Percentiles rank a stretch among this genome's conserved stretches.
These are phyloP conservation scores for Boletus tomentosulus DNA, from an alignment of 768 basidiomycete genomes.

Conservation along the genomic window DNA sequence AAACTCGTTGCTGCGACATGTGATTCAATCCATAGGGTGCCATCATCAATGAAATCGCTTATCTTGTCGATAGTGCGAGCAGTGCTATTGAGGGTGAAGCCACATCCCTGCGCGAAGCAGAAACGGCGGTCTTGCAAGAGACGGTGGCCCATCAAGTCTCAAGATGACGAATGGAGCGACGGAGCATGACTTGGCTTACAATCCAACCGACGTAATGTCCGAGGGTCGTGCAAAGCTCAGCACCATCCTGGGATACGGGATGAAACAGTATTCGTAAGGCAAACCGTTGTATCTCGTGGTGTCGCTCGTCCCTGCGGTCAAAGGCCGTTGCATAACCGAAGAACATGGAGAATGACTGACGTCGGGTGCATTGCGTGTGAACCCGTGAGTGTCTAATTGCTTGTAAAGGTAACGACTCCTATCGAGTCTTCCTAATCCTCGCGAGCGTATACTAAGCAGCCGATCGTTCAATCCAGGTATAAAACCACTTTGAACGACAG, in stretches of 20 bases:
- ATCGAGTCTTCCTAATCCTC: conserved; percentile 9
- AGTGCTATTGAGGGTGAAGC: not conserved
- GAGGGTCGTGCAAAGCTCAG: not conserved
- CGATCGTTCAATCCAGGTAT: conserved; percentile 15
- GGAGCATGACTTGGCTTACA: not conserved
- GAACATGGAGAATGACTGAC: too few relatives aligned
- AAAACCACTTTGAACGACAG: not conserved
- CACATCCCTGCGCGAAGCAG: not conserved
- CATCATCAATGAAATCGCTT: not conserved
- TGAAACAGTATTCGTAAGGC: not conserved
- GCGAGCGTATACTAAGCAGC: too few relatives aligned
- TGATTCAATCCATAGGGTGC: not conserved
- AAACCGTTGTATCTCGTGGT: not conserved
- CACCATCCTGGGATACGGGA: too few relatives aligned
- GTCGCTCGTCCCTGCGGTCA: too few relatives aligned
- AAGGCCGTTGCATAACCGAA: too few relatives aligned
- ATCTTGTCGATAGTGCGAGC: not conserved
- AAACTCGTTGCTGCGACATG: not conserved
- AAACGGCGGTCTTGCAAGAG: too few relatives aligned
- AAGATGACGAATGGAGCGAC: too few relatives aligned
- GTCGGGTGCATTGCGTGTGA: conserved; percentile 15
- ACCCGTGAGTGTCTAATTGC: conserved; percentile 21
- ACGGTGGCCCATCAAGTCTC: too few relatives aligned
- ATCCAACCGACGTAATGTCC: not conserved
- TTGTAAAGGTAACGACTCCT: conserved; percentile 20